Percentiles rank a stretch among this genome's conserved stretches.
phyloP scores from a whole-genome alignment of 306 rosid species.

The Canavalia gladiata region DNA sequence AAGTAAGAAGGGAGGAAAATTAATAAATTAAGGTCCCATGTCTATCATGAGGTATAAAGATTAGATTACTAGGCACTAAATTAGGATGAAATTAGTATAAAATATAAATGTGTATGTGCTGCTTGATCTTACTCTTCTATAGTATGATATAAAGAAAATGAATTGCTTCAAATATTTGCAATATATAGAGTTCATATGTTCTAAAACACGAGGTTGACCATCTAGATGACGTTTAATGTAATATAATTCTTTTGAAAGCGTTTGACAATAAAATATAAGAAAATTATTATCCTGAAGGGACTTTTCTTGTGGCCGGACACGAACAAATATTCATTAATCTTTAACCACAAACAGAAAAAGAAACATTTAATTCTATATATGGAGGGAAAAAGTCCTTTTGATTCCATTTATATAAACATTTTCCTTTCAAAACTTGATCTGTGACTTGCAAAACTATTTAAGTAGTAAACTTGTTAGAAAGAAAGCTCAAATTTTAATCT shows the following conservation, averaged over 20 bases:
- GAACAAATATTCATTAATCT: background rate
- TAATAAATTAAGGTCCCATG: no score
- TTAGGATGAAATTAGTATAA: background rate
- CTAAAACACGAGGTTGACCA: background rate
- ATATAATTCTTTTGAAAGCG: background rate
- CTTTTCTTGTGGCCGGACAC: background rate
- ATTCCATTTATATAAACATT: background rate
- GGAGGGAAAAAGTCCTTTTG: background rate
- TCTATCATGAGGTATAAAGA: no score
- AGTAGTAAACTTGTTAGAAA: background rate
- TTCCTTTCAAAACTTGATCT: background rate
- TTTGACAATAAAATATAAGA: background rate
- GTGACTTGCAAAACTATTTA: background rate
- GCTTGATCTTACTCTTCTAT: background rate
- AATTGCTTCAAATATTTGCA: background rate
- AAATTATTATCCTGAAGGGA: background rate
- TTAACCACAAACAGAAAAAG: conserved; percentile 2
- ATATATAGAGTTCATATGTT: background rate
- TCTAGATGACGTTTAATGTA: background rate
- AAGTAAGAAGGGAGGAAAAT: no score
- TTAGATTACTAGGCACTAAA: background rate
- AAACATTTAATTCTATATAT: background rate
- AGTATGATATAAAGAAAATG: background rate
- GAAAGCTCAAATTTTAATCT: background rate
- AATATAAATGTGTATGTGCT: background rate